Base-by-base conservation (phyloP, 371 early-diverging fungal species). In the Rhizoclosmatium hyalinum region DNA sequence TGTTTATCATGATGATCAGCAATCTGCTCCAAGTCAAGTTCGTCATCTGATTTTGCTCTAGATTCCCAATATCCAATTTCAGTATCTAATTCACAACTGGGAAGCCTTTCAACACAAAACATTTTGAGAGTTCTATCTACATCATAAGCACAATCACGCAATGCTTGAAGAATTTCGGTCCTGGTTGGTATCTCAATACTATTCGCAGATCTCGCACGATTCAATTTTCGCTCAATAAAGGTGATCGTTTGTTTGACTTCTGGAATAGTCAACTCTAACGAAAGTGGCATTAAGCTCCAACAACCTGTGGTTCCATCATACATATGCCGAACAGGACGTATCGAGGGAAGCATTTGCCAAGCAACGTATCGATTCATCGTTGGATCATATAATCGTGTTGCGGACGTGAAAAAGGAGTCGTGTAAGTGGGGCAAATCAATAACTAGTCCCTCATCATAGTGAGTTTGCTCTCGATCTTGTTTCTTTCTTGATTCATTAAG, bases 121-220 rank as follows among this genome's bases (percentile, higher is more conserved):
- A 50, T 12, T 43, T 41, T 17, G 2, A 64, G 32, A 21, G 65
- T 43, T 21, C 2, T 42, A 41, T 64, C 65, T 14, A 50, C 50
- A 24, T 50, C 42, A 42, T 47, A 66, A 14, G 41, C 45, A 24
- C 47, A 19, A 45, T 66, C 66, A n/a, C 66, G 12, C 14, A 66
- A 46, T 50, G 19, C 10, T 42, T n/a, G 45, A 14, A 66, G 19
- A 45, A 66, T 47, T 19, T 66, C 50, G 12, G 44, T 12, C 21
- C 53, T 44, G 4, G 58, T n/a, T n/a, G n/a, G 10, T 5, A 47
- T 5, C 24, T 47, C 45, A 8, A 19, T 17, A 14, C 21, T 21
- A 47, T 24, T 12, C 17, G 6, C 41, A 39, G 21, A 14, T 43
- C 12, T 50, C 6, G 50, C 21, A 8, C 66, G 45, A 53, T 12